Conservation (phyloP, 176 grass and related monocot species). For the Puya raimondii region DNA sequence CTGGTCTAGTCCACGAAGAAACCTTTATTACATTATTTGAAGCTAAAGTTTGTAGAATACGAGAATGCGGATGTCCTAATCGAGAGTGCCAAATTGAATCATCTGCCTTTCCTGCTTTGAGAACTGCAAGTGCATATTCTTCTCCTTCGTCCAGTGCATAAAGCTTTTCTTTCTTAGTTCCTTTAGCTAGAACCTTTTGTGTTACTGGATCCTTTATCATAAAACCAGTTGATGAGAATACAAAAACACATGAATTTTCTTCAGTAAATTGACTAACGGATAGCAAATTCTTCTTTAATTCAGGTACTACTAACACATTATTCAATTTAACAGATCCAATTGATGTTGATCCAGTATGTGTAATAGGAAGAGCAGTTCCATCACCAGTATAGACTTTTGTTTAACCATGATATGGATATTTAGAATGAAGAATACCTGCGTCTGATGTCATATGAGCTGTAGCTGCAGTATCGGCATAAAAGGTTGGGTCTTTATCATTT, state of each 20-base stretch:
- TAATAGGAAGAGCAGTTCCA: constrained; percentile 3
- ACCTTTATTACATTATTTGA: too few species aligned
- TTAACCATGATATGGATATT: neutral
- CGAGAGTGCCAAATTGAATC: constrained; percentile 1
- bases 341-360: neutral
- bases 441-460: neutral
- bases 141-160: neutral
- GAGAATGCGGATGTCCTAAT: neutral
- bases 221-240: neutral
- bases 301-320: constrained; percentile 1
- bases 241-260: neutral
- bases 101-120: neutral
- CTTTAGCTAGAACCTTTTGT: neutral
- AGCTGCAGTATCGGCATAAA: neutral
- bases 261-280: neutral
- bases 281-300: constrained; percentile 7
- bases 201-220: neutral
- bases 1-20: neutral
- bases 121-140: too few species aligned
- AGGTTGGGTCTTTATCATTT: neutral
- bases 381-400: neutral
- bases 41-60: neutral
- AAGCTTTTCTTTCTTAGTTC: neutral
- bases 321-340: neutral
- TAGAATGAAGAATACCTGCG: too few species aligned